Evolutionary conservation across 192 early-diverging fungal genomes (phyloP).

Genomic region (Backusella luteola): DNA sequence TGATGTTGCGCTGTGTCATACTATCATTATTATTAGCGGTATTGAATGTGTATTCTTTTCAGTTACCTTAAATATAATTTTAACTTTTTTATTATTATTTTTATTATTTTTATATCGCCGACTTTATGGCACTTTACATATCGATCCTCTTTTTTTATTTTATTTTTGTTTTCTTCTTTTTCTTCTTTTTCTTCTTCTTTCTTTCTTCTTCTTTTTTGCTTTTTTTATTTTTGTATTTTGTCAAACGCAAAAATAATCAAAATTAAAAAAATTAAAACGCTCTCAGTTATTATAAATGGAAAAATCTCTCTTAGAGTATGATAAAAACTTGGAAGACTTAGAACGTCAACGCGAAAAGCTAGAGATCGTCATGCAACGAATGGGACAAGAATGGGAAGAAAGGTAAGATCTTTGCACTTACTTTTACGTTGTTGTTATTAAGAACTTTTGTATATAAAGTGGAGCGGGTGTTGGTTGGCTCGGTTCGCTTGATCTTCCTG

Average conservation of each 20-base stretch:
- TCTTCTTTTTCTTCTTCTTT: not conserved
- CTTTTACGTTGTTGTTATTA: not conserved
- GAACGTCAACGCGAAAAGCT: conserved; percentile 30
- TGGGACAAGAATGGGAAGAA: conserved; percentile 41
- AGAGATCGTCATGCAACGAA: conserved; percentile 30
- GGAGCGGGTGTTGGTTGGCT: conserved; percentile 41
- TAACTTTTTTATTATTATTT: not conserved
- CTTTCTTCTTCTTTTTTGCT: conserved; percentile 8
- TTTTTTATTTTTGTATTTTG: conserved; percentile 4
- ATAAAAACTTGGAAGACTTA: conserved; percentile 33
- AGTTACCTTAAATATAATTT: not conserved
- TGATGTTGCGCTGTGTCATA: not conserved
- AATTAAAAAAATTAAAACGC: not conserved
- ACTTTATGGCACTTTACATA: not conserved
- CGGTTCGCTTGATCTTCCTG: conserved; percentile 6
- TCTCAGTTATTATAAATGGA: conserved; percentile 11
- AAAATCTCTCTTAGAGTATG: conserved; percentile 33
- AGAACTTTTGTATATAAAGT: conserved; percentile 7
- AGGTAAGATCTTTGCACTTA: conserved; percentile 22
- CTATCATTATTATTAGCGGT: not conserved
- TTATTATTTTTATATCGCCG: not conserved
- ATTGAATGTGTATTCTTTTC: not conserved
- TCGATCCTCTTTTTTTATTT: not conserved
- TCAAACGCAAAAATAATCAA: not conserved
- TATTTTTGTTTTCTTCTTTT: not conserved